Evolutionary conservation across 1,139 yeast species (phyloP).

Genomic region (Suhomyces kunorum): DNA sequence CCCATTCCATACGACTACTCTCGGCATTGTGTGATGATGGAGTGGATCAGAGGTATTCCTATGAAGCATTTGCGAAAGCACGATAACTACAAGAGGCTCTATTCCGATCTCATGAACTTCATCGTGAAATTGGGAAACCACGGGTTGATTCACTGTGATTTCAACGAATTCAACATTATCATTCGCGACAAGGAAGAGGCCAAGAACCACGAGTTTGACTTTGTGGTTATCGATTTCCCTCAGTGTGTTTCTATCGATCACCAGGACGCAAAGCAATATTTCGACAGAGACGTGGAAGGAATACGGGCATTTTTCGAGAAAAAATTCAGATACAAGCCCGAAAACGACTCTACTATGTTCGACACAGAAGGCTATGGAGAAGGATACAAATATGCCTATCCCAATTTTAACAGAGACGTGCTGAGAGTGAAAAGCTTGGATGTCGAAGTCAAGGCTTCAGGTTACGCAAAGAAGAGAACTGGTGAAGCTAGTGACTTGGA

Average conservation of each 20-base stretch:
- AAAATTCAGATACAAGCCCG: constrained; percentile 74
- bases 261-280: constrained; percentile 80
- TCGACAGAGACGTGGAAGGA: constrained; percentile 90
- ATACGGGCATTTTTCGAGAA: constrained; percentile 78
- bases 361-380: constrained; percentile 81
- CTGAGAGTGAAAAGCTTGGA: constrained; percentile 69
- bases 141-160: constrained; percentile 96
- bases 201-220: constrained; percentile 55
- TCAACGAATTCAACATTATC: constrained; percentile 93
- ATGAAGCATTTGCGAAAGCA: constrained; percentile 82
- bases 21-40: constrained; percentile 92
- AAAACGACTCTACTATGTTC: constrained; percentile 61
- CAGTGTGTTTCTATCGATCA: constrained; percentile 96
- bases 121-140: constrained; percentile 79
- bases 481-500: constrained; percentile 67
- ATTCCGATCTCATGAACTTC: constrained; percentile 83
- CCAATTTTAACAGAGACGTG: constrained; percentile 77
- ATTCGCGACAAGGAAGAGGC: constrained; percentile 64
- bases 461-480: constrained; percentile 71
- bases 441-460: constrained; percentile 86
- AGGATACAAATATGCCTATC: constrained; percentile 76
- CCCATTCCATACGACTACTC: constrained; percentile 90
- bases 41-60: constrained; percentile 81
- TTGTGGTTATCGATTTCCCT: constrained; percentile 95
- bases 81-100: constrained; percentile 65